Base-by-base conservation (phyloP, 1,284 basidiomycete species). In the Trametes sp. region DNA sequence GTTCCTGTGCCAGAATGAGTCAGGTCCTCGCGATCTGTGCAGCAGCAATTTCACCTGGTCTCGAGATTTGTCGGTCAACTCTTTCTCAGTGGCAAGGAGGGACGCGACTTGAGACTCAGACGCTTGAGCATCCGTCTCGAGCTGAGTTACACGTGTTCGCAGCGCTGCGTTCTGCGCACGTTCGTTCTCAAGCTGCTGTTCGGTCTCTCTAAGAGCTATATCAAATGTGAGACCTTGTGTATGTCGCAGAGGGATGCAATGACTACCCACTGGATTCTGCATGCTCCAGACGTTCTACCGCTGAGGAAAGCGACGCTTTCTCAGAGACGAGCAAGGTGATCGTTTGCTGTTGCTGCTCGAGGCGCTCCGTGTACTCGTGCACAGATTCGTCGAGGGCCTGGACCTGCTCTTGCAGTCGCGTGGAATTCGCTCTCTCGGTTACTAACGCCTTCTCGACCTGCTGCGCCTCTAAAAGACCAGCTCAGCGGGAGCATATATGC, bases 1-100 rank as follows among this genome's bases (percentile, higher is more conserved):
- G 86, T 73, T 93, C 92, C 92, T 78, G 58, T 14, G 52, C 23
- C 31, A 16, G 29, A 0, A 19, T 45, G 26, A 41, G 21, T 29
- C 11, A 19, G 11, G 33, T 19, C 4, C 31, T 10, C 14, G 13
- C 21, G 23, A 46, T 3, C 10, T 19, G 26, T 11, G 23, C 4
- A 8, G 21, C 4, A 19, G 53, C 35, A 13, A 48, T 23, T 68
- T 58, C 54, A 89, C 90, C 80, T 87, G 84, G 44, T 92, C 90
- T 62, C 87, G 81, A 59, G 77, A 80, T 67, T 81, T 84, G 52
- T 90, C 88, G 13, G 78, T 72, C 23, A 89, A 69, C 52, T 84
- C 83, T 68, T 83, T 87, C 72, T 88, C 86, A 44, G 79, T 81
- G 7, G 73, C 70, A 54, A 82, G 77, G 10, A 85, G 77, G 42